phyloP scores from a whole-genome alignment of 1,139 yeast genomes.

The Blastobotrys illinoisensis region DNA sequence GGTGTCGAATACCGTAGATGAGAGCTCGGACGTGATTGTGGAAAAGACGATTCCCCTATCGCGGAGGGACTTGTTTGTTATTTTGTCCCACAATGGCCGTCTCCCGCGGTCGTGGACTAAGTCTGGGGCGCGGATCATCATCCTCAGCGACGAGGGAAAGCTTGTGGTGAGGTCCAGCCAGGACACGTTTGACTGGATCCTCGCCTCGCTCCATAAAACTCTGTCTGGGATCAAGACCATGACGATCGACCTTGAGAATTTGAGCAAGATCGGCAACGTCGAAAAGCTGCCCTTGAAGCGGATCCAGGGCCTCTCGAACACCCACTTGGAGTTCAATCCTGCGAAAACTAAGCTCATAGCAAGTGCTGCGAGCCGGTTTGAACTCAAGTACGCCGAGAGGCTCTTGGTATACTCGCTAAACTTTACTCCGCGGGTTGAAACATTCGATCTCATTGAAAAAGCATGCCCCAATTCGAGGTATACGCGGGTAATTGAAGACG shows the following conservation, averaged over 20 bases:
- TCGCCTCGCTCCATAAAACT: constrained; percentile 28
- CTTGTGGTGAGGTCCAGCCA: constrained; percentile 36
- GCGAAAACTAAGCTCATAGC: constrained; percentile 17
- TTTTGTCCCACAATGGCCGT: constrained; percentile 45
- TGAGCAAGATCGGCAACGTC: constrained; percentile 18
- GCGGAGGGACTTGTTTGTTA: constrained; percentile 44
- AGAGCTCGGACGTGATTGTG: constrained; percentile 37
- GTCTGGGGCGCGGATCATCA: constrained; percentile 49
- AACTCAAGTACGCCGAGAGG: constrained; percentile 25
- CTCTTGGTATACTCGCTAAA: constrained; percentile 23
- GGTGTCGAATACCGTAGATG: constrained; percentile 31
- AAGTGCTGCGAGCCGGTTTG: constrained; percentile 20
- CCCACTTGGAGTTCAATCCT: constrained; percentile 23
- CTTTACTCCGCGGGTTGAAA: constrained; percentile 16
- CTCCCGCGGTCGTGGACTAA: constrained; percentile 47
- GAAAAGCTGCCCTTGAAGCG: constrained; percentile 19
- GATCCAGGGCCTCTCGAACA: constrained; percentile 30
- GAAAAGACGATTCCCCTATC: constrained; percentile 38
- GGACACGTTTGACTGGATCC: constrained; percentile 33
- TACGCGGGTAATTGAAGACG: constrained; percentile 28
- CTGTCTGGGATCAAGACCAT: constrained; percentile 19
- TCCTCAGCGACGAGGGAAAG: constrained; percentile 36
- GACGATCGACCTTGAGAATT: constrained; percentile 21
- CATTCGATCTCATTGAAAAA: constrained; percentile 16
- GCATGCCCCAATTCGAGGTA: constrained; percentile 9